These are phyloP conservation scores for Curvularia verruculosa DNA, from an alignment of 2,329 filamentous ascomycete species.

Conservation along the genomic window DNA sequence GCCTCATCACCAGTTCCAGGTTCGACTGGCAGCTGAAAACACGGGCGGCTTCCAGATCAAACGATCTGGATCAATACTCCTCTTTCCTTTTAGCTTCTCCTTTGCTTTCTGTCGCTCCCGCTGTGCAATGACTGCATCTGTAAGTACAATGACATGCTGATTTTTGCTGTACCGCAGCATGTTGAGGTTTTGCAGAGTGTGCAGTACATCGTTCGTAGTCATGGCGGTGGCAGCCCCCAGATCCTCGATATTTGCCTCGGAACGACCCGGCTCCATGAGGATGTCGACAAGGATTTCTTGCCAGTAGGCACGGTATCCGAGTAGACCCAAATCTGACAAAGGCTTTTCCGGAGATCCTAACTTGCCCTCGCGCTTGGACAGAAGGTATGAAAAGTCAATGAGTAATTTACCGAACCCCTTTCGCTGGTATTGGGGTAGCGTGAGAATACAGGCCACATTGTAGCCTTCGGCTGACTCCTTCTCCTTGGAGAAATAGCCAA, in stretches of 20 bases:
- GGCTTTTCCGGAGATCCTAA: slow-evolving; percentile 97
- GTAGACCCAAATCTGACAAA: slow-evolving; percentile 86
- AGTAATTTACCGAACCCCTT: slow-evolving; percentile 91
- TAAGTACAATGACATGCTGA: slow-evolving; percentile 93
- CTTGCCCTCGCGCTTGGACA: slow-evolving; percentile 93
- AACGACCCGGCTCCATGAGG: slow-evolving; percentile 67
- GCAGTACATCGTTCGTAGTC: slow-evolving; percentile 97
- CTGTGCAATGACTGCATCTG: slow-evolving; percentile 76
- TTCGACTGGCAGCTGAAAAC: slow-evolving; percentile 85
- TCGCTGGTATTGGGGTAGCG: slow-evolving; percentile 92
- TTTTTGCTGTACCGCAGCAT: slow-evolving; percentile 97
- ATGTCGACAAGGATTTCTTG: slow-evolving; percentile 91
- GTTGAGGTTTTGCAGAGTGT: slow-evolving; percentile 89
- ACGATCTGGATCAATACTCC: slow-evolving; percentile 75
- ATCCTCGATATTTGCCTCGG: slow-evolving; percentile 82
- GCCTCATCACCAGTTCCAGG: slow-evolving; percentile 82
- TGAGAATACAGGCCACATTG: slow-evolving; percentile 97
- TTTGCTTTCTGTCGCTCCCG: slow-evolving; percentile 76
- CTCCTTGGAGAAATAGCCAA: slow-evolving; percentile 99
- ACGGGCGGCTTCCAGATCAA: slow-evolving; percentile 97
- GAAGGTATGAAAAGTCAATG: slow-evolving; percentile 97
- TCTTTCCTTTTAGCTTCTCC: slow-evolving; percentile 76
- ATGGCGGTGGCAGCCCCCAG: slow-evolving; percentile 82
- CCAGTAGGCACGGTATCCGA: slow-evolving; percentile 98
- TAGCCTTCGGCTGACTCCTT: slow-evolving; percentile 97